Conservation (phyloP, 2,329 filamentous ascomycete species). For the Phyllosticta citriasiana region DNA sequence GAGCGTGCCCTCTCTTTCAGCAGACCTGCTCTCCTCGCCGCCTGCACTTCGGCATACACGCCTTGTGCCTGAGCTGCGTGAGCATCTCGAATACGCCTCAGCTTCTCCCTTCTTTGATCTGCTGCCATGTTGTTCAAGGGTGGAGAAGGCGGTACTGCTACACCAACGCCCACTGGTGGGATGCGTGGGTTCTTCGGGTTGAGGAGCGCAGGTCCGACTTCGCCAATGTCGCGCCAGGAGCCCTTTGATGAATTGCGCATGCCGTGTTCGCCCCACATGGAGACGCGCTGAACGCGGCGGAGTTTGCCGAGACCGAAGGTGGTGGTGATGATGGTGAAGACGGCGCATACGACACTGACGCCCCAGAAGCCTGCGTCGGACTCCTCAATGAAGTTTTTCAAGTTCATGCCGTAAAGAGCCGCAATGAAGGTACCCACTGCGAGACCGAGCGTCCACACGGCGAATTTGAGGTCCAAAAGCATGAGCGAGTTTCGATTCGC, state of each 20-base stretch:
- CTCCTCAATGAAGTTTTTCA: conserved; percentile 98
- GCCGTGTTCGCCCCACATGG: conserved; percentile 60
- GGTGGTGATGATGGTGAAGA: conserved; percentile 69
- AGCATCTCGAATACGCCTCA: conserved; percentile 1
- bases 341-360: conserved; percentile 60
- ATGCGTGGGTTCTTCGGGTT: background rate
- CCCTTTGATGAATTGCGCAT: background rate
- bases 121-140: background rate
- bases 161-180: background rate
- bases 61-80: conserved; percentile 4
- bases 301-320: conserved; percentile 76
- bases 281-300: conserved; percentile 74
- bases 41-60: conserved; percentile 2
- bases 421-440: conserved; percentile 91
- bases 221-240: conserved; percentile 8
- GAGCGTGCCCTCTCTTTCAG: background rate
- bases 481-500: conserved; percentile 97
- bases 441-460: conserved; percentile 86
- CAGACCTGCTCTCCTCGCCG: background rate
- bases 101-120: conserved; percentile 2
- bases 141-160: background rate
- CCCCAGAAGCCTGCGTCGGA: conserved; percentile 74
- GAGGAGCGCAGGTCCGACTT: background rate
- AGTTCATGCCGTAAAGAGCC: conserved; percentile 99
- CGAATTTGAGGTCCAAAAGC: conserved; percentile 93